A percentile compares a stretch with the other conserved stretches of the same genome.
Conservation (phyloP, 176 grass and related monocot species). For the Oryza brachyantha region DNA sequence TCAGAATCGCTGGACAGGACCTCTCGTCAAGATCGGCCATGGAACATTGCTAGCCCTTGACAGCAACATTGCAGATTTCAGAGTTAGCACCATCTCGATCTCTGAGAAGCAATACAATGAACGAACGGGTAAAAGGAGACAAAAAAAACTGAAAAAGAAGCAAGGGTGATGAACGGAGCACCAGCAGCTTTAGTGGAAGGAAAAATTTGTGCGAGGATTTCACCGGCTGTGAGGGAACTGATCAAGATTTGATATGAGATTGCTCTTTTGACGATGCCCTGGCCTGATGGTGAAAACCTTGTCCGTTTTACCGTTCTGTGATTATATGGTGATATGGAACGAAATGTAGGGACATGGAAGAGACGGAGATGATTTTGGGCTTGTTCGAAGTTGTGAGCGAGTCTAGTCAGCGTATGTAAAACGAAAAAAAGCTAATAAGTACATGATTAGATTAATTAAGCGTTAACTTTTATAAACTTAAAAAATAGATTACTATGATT, state of each 20-base stretch:
- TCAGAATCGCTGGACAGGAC: conserved; percentile 37
- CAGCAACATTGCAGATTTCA: not conserved
- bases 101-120: not conserved
- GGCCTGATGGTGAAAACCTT: not conserved
- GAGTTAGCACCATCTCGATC: not conserved
- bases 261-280: not conserved
- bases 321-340: not conserved
- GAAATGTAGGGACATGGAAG: not conserved
- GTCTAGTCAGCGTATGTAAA: too few species aligned
- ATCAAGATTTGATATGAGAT: not conserved
- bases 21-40: not conserved
- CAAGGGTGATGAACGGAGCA: not conserved
- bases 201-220: not conserved
- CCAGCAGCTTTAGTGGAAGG: not conserved
- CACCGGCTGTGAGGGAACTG: not conserved
- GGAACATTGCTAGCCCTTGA: not conserved
- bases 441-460: too few species aligned
- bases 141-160: too few species aligned
- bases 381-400: too few species aligned
- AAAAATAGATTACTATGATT: too few species aligned
- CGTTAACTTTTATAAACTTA: too few species aligned
- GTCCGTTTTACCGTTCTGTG: not conserved
- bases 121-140: not conserved
- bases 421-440: too few species aligned
- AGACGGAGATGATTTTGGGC: not conserved